Evolutionary conservation across 345 rosid species (phyloP).

Genomic region (Mangifera indica): DNA sequence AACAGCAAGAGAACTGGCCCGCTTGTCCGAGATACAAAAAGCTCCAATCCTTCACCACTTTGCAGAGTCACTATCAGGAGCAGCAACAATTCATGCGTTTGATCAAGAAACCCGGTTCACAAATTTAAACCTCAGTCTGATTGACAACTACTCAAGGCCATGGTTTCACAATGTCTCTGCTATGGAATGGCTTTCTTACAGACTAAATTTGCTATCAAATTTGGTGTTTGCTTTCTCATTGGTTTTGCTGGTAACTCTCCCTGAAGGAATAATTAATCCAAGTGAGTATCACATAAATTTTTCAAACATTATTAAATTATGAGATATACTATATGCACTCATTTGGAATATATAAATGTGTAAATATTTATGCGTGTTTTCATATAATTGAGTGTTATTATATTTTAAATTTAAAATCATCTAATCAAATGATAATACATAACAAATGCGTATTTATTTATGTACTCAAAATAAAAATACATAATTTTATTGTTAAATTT

Average conservation of each 20-base stretch:
- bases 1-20: constrained; percentile 90
- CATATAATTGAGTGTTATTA: too few relatives aligned
- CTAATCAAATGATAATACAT: too few relatives aligned
- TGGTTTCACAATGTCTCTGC: constrained; percentile 87
- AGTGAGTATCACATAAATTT: constrained; percentile 49
- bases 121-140: constrained; percentile 57
- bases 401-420: too few relatives aligned
- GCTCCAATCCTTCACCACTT: constrained; percentile 97
- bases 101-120: constrained; percentile 68
- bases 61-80: constrained; percentile 87
- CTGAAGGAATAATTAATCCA: constrained; percentile 91
- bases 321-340: too few relatives aligned
- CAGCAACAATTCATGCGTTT: constrained; percentile 85
- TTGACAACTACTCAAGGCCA: constrained; percentile 82
- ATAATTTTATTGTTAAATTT: too few relatives aligned
- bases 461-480: too few relatives aligned
- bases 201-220: constrained; percentile 80
- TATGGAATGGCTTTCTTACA: constrained; percentile 96
- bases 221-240: constrained; percentile 87
- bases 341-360: too few relatives aligned
- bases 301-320: neutral
- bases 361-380: too few relatives aligned
- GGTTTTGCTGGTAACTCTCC: constrained; percentile 80
- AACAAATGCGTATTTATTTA: too few relatives aligned
- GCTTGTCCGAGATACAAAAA: constrained; percentile 75